These are phyloP conservation scores for Citrullus amarus DNA, from an alignment of 306 rosid genomes.

Conservation along the genomic window DNA sequence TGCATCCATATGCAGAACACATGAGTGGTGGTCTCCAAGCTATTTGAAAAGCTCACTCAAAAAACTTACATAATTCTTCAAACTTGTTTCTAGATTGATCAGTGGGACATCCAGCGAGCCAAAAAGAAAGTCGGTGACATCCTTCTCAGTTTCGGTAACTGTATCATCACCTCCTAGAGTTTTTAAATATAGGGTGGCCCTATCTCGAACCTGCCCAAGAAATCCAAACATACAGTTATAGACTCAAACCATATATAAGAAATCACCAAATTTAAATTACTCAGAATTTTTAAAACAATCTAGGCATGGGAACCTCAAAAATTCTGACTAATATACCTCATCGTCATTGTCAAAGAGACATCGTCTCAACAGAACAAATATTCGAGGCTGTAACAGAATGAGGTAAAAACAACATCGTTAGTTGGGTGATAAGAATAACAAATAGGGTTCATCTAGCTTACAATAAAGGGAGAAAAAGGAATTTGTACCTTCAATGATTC, in stretches of 20 bases:
- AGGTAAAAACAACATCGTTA: slow-evolving; percentile 13
- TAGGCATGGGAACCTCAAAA: not conserved
- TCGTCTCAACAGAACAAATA: slow-evolving; percentile 69
- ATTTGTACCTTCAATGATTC: slow-evolving; percentile 65
- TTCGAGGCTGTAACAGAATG: slow-evolving; percentile 63
- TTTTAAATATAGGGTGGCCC: slow-evolving; percentile 84
- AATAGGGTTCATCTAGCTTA: not conserved
- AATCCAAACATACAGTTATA: not conserved
- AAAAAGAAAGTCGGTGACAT: slow-evolving; percentile 62
- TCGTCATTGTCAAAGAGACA: slow-evolving; percentile 94
- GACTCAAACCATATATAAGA: not conserved
- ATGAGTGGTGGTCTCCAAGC: slow-evolving; percentile 11
- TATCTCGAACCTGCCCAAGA: slow-evolving; percentile 74
- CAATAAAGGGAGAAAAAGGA: not conserved
- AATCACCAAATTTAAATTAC: not conserved
- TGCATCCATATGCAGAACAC: slow-evolving; percentile 31
- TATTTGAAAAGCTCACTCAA: slow-evolving; percentile 3
- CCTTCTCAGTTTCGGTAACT: slow-evolving; percentile 60
- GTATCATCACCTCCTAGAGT: slow-evolving; percentile 75
- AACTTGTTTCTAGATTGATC: slow-evolving; percentile 74
- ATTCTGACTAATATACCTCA: slow-evolving; percentile 44
- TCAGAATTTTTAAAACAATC: not conserved
- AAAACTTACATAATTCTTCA: slow-evolving; percentile 64
- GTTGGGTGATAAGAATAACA: not conserved
- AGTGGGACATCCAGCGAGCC: slow-evolving; percentile 85